Conservation (phyloP, 306 rosid genomes). For the Rosa multiflora region DNA sequence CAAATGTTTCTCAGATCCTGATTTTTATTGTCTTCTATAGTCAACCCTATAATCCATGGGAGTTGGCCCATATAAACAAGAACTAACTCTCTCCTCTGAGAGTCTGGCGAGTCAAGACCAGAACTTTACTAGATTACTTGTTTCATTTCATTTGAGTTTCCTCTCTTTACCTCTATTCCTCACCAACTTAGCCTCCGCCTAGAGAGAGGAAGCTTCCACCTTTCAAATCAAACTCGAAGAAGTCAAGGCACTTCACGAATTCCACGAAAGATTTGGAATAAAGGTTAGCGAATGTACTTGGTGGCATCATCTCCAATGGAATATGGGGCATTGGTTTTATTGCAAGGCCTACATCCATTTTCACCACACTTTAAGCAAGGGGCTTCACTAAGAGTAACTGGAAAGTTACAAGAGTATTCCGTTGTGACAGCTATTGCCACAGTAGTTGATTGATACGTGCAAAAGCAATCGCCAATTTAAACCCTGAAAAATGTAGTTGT, state of each 20-base stretch:
- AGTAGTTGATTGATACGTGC: too few relatives aligned
- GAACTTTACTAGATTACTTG: too few relatives aligned
- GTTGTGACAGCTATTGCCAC: slow-evolving; percentile 60
- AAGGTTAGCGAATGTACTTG: slow-evolving; percentile 4
- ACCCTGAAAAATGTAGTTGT: too few relatives aligned
- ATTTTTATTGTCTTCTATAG: too few relatives aligned
- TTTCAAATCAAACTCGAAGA: background rate
- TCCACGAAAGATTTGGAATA: slow-evolving; percentile 15
- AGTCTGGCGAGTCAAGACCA: too few relatives aligned
- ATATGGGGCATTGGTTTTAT: slow-evolving; percentile 59
- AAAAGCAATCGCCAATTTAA: too few relatives aligned
- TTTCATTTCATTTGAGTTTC: too few relatives aligned
- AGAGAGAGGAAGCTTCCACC: background rate
- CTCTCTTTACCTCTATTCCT: too few relatives aligned
- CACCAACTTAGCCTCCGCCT: background rate
- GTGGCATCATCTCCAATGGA: slow-evolving; percentile 42
- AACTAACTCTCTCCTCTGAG: too few relatives aligned
- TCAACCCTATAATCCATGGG: too few relatives aligned
- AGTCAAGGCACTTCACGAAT: background rate
- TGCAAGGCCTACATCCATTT: slow-evolving; percentile 47
- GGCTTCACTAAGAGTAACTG: slow-evolving; percentile 69
- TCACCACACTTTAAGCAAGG: slow-evolving; percentile 78
- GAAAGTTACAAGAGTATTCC: slow-evolving; percentile 66
- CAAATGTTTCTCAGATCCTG: too few relatives aligned
- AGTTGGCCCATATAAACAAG: too few relatives aligned